Conservation (phyloP, 345 rosid species). For the Arabis alpina region DNA sequence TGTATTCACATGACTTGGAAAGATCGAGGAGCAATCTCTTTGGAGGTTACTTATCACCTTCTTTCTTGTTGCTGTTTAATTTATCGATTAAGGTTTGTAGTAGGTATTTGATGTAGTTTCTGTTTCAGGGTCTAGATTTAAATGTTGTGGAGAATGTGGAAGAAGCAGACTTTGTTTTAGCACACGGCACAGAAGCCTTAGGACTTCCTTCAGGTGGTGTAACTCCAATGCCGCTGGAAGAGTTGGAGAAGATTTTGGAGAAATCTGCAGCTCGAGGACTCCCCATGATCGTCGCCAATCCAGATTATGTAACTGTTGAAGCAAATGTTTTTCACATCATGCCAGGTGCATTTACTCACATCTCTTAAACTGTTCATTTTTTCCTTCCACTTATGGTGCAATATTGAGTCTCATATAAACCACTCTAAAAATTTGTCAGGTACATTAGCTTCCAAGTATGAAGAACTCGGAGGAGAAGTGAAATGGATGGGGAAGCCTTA, state of each 20-base stretch:
- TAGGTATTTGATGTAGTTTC: conserved; percentile 11
- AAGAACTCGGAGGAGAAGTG: conserved; percentile 89
- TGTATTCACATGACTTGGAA: conserved; percentile 97
- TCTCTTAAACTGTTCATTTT: not conserved
- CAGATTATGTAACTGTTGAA: conserved; percentile 92
- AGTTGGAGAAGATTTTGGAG: conserved; percentile 81
- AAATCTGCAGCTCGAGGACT: conserved; percentile 66
- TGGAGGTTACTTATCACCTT: conserved; percentile 63
- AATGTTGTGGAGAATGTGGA: conserved; percentile 70
- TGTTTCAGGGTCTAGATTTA: conserved; percentile 73
- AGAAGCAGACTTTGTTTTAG: conserved; percentile 90
- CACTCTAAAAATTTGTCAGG: conserved; percentile 44
- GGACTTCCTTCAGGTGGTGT: conserved; percentile 72
- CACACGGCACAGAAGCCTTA: conserved; percentile 89
- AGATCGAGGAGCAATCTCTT: conserved; percentile 89
- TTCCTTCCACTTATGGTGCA: conserved; percentile 1
- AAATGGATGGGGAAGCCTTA: conserved; percentile 98
- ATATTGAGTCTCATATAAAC: not conserved
- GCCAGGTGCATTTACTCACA: conserved; percentile 63
- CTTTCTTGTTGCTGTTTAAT: conserved; percentile 9
- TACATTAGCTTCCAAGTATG: conserved; percentile 81
- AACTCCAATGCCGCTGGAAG: conserved; percentile 62
- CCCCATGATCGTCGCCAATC: conserved; percentile 97
- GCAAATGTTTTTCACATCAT: conserved; percentile 78
- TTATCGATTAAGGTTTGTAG: conserved; percentile 8